Evolutionary conservation across 306 rosid genomes (phyloP).

Genomic region (Vicia sativa): DNA sequence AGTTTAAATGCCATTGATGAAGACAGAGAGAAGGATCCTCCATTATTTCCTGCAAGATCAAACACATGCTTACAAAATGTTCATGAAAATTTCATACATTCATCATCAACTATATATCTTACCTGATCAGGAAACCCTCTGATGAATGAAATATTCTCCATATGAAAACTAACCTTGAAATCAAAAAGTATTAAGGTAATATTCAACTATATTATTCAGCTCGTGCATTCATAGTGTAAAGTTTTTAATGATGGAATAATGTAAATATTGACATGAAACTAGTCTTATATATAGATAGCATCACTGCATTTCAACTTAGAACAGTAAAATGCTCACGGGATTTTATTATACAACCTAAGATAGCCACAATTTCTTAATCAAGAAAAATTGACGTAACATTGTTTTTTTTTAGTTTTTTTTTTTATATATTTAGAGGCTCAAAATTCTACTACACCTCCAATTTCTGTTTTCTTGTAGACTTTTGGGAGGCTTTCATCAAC

Average conservation of each 20-base stretch:
- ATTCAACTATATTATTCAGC: conserved; percentile 2
- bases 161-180: conserved; percentile 37
- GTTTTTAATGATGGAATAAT: not conserved
- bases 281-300: conserved; percentile 49
- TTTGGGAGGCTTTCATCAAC: conserved; percentile 62
- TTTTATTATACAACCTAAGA: conserved; percentile 29
- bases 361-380: conserved; percentile 18
- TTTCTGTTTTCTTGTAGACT: conserved; percentile 77
- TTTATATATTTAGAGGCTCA: conserved; percentile 35
- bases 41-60: conserved; percentile 55
- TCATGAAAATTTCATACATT: conserved; percentile 11
- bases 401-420: not conserved
- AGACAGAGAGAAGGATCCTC: conserved; percentile 56
- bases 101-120: conserved; percentile 34
- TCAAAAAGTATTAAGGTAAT: conserved; percentile 34
- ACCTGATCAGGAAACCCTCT: conserved; percentile 67
- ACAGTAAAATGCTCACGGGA: conserved; percentile 45
- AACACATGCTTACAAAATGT: conserved; percentile 19
- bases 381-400: conserved; percentile 14
- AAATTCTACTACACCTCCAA: conserved; percentile 35
- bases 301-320: conserved; percentile 36
- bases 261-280: conserved; percentile 28
- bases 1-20: conserved; percentile 67
- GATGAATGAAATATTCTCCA: conserved; percentile 73
- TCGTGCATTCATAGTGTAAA: not conserved